Base-by-base conservation (phyloP, 306 rosid genomes). In the Pterocarpus santalinus region DNA sequence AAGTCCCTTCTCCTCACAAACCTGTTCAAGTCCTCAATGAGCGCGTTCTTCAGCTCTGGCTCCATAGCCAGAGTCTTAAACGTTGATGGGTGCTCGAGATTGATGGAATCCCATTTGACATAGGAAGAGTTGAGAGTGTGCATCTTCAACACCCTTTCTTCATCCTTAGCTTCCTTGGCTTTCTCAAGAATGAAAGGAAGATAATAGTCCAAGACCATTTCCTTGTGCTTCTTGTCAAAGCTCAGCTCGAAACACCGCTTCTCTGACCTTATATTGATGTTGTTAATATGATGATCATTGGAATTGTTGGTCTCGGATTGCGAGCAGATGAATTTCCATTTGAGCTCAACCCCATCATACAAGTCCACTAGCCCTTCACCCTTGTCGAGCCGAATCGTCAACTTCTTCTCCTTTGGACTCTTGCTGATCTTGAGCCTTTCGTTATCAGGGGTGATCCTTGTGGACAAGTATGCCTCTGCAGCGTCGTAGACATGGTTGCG, bases 1-100 rank as follows among this genome's bases (percentile, higher is more conserved):
- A 77, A 95, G 16, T 92, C 98, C 72, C 76, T 95, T 80, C 97
- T 91, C 83, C 41, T 88, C 74, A 95, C 81, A 56, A 95, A 95
- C 88, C 86, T 86, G 1, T 92, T 39, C 5, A 95, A 62, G 75
- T 95, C 98, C 52, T 95, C 89, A 0, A 91, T 84, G 12, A 95
- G 70, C 0, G 62, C 83, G 1, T 57, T 74, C 69, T 90, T 95
- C 63, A 55, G 39, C 22, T 82, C 85, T 1, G 84, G 72, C 1
- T 92, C 97, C 97, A 95, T 89, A 2, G 98, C 97, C 63, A 95
- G 72, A 0, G 94, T 95, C 64, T 89, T 97, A 11, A 95, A 95
- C 0, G 91, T 92, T 0, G 98, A 86, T 0, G 98, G 98, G 55
- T 95, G 98, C 12, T 92, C 94, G 0, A 95, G 90, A 61, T 92